A percentile compares a stretch with the other conserved stretches of the same genome.
phyloP scores from a whole-genome alignment of 306 rosid species.

The Nissolia schottii region DNA sequence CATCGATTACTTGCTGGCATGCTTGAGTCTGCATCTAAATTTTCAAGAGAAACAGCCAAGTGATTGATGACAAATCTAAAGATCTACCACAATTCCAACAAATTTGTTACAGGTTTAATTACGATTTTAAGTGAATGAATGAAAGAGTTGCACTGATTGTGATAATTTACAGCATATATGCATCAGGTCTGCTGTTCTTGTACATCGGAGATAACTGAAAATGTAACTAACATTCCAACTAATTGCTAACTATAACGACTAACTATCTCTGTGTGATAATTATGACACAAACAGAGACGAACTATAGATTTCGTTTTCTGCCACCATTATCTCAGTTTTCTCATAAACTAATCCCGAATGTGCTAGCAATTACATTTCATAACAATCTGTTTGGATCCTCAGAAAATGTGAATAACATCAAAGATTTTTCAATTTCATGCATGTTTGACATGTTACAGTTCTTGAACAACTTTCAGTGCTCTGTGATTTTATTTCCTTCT shows the following conservation, averaged over 20 bases:
- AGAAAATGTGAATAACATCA: conserved; percentile 4
- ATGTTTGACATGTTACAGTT: not conserved
- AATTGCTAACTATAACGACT: no score
- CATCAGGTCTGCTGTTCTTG: no score
- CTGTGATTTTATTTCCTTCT: not conserved
- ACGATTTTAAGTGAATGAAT: no score
- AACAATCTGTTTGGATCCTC: not conserved
- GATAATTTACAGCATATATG: no score
- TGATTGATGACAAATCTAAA: not conserved
- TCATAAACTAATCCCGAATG: not conserved
- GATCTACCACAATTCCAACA: not conserved
- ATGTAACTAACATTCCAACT: no score
- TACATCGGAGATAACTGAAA: no score
- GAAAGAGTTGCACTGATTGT: no score
- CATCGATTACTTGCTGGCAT: conserved; percentile 64
- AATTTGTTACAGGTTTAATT: not conserved
- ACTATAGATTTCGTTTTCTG: not conserved
- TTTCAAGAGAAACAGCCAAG: not conserved
- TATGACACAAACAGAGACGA: not conserved
- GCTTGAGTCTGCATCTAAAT: conserved; percentile 73
- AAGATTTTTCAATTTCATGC: not conserved
- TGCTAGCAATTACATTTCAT: not conserved
- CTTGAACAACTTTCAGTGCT: not conserved
- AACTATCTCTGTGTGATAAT: no score
- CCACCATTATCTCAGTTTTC: not conserved